Base-by-base conservation (phyloP, 495 filamentous ascomycete genomes). In the Platismatia glauca region DNA sequence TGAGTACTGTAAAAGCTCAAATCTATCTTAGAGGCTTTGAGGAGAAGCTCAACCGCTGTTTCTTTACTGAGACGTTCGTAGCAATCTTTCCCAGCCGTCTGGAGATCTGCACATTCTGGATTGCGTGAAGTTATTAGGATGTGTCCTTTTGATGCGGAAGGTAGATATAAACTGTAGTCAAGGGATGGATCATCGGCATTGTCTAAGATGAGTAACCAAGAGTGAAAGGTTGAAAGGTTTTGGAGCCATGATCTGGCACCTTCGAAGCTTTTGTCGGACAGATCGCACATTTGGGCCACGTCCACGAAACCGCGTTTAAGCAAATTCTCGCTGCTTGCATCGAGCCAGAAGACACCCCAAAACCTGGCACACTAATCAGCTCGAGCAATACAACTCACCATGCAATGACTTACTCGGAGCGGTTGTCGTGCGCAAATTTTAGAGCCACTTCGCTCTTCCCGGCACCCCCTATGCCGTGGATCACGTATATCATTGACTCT, bases 271-370 rank as follows among this genome's bases (percentile, higher is more conserved):
- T 52, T 52, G 15, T 52, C 48, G 5, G 16, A 9, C 5, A 52
- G 24, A 27, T 31, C 27, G 15, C 48, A 52, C 13, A 15, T 31
- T 27, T 52, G 24, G 15, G 48, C 48, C 16, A 52, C 31, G 31
- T 52, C 27, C 13, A 52, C 5, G 27, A 52, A 52, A 52, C 48
- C 48, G 15, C 27, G 48, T 0, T 6, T 52, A 16, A 52, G 27
- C 9, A 27, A 31, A 52, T 31, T 52, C 18, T 52, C 24, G 27
- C 24, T 52, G 27, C 48, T 52, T 5, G 48, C 48, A 52, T 52
- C 48, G 15, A 52, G 48, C 48, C 48, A 52, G 31, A 52, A 52
- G 48, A 52, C 27, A 52, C 48, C 48, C 48, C 48, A 52, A 7
- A 29, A 52, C 8, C 48, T 52, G 18, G 8, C n/a, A 31, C 0